Evolutionary conservation across 306 rosid species (phyloP), one percentile per base, ranked within the genome.

Genomic region (Betula pendula): DNA sequence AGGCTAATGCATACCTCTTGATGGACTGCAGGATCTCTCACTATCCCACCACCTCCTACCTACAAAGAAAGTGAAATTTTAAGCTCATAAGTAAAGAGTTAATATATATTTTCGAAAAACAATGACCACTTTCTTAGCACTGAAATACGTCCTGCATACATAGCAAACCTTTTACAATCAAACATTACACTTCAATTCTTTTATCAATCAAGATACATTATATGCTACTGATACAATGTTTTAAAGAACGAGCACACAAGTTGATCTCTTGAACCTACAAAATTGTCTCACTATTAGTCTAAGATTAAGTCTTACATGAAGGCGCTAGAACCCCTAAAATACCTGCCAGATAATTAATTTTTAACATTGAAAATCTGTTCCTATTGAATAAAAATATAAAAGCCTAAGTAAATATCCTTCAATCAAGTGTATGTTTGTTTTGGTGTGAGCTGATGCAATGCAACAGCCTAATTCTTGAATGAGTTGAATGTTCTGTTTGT

Each of bases 11-110:
- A 51, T 72, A 84, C 91, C 86, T 84, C 87, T 81, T 80, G 85
- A 71, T 87, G 88, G 33, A 87, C 88, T 19, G 40, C 48, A 53
- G 88, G 88, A 75, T 87, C 91, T 80, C 83, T 82, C 72, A 80
- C 88, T 52, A 87, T 78, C 45, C 91, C 88, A 53, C 88, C 88
- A 71, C 82, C 80, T 73, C 88, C 90, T 17, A 87, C 90, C 90
- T 84, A 80, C 70, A 81, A 76, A 25, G 31, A 76, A 55, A 14
- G 74, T 40, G 68, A 77, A 73, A 65, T 20, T 63, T 63, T 63
- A 33, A 17, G 16, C 43, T 52, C 14, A 43, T 40, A 77, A 68
- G 31, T 45, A 2, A 45, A 52, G 17, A 20, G 40, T 13, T 19
- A 6, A 68, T 47, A 49, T 15, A 76, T 20, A 22, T 56, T 56